These are phyloP conservation scores for Flaveria trinervia DNA, from an alignment of 129 eudicot species.

Conservation along the genomic window DNA sequence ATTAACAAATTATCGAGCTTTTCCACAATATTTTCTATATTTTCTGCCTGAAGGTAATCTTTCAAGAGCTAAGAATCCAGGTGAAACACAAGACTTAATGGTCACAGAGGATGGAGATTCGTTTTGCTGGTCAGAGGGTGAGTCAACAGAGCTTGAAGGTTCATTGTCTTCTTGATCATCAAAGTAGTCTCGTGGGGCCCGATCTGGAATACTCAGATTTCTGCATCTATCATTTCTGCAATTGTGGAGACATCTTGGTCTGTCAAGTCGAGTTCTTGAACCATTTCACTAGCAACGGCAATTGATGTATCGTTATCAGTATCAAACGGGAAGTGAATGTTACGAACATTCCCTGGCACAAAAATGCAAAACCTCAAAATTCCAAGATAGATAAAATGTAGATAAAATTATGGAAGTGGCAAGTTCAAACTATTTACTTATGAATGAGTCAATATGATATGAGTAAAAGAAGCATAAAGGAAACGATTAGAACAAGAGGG, in stretches of 20 bases:
- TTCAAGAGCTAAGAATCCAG: conserved; percentile 50
- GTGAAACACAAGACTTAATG: conserved; percentile 34
- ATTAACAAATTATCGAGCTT: conserved; percentile 54
- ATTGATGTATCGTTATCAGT: conserved; percentile 72
- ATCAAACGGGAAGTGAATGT: conserved; percentile 84
- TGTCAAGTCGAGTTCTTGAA: conserved; percentile 70
- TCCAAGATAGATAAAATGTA: background rate
- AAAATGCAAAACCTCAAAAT: background rate
- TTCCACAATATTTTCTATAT: conserved; percentile 44
- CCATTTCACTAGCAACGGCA: conserved; percentile 95
- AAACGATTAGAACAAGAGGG: background rate
- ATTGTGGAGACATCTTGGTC: conserved; percentile 74
- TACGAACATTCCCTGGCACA: conserved; percentile 61
- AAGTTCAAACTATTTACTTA: background rate
- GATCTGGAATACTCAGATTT: conserved; percentile 69
- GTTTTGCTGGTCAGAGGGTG: conserved; percentile 37
- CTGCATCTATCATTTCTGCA: conserved; percentile 74
- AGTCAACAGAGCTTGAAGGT: conserved; percentile 36
- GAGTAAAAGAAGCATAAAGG: background rate
- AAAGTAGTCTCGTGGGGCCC: conserved; percentile 55
- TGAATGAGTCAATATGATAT: background rate
- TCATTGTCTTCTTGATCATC: conserved; percentile 42
- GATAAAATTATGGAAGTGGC: background rate
- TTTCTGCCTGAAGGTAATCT: conserved; percentile 76
- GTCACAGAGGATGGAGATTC: conserved; percentile 46